A percentile compares a stretch with the other conserved stretches of the same genome.
These are phyloP conservation scores for Grosmannia clavigera DNA, from an alignment of 2,329 filamentous ascomycete species.

Conservation along the genomic window DNA sequence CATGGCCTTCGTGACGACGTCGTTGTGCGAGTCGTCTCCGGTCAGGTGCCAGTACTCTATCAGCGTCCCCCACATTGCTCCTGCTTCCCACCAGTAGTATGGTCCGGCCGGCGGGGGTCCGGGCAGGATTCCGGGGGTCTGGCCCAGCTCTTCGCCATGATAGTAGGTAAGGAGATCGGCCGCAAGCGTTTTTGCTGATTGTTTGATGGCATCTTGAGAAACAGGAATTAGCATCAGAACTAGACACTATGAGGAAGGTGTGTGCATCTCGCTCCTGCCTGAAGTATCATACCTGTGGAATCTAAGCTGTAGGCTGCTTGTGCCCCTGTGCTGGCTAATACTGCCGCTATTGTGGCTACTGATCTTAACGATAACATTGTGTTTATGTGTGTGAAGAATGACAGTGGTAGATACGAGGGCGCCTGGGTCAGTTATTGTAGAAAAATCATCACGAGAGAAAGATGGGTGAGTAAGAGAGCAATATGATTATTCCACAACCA, in stretches of 20 bases:
- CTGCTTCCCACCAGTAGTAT: slow-evolving; percentile 25
- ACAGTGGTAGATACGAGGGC: background rate
- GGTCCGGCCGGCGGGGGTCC: slow-evolving; percentile 19
- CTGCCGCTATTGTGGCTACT: background rate
- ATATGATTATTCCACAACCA: background rate
- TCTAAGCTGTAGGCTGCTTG: slow-evolving; percentile 6
- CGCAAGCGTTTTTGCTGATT: slow-evolving; percentile 14
- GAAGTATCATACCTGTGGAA: slow-evolving; percentile 3
- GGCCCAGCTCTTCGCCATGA: slow-evolving; percentile 18
- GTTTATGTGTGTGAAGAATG: background rate
- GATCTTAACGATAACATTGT: background rate
- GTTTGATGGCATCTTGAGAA: slow-evolving; percentile 12
- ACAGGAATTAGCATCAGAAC: background rate
- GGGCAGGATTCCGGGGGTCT: slow-evolving; percentile 19
- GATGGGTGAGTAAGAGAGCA: background rate
- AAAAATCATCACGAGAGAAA: background rate
- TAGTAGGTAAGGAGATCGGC: slow-evolving; percentile 20
- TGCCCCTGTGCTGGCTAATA: background rate
- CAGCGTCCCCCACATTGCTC: slow-evolving; percentile 20
- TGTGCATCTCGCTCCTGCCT: too few relatives aligned
- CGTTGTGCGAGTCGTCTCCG: slow-evolving; percentile 38
- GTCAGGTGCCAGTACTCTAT: slow-evolving; percentile 29
- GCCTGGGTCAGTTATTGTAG: background rate
- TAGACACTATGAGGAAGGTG: background rate
- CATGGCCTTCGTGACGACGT: slow-evolving; percentile 29